These are phyloP conservation scores for Fusarium dlaminii DNA, from an alignment of 2,329 filamentous ascomycete genomes.

Conservation along the genomic window DNA sequence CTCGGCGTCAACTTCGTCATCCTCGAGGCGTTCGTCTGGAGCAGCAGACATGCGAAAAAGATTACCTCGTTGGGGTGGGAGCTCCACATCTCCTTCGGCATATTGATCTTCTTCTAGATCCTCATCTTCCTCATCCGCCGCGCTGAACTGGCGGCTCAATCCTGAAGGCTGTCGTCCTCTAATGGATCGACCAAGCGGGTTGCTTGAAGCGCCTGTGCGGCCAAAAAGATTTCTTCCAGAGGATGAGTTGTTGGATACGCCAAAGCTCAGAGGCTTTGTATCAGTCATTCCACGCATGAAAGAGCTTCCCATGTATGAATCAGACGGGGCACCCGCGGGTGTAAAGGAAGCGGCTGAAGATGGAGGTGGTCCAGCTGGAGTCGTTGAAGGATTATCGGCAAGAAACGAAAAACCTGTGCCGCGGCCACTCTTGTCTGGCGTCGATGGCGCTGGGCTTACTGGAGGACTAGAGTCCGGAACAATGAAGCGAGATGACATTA, in stretches of 20 bases:
- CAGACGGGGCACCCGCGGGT: slow-evolving; percentile 64
- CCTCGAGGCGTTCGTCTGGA: slow-evolving; percentile 29
- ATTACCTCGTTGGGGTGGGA: slow-evolving; percentile 45
- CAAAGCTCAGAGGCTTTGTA: slow-evolving; percentile 53
- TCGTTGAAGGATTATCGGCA: slow-evolving; percentile 60
- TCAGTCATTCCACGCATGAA: slow-evolving; percentile 56
- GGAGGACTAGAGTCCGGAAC: slow-evolving; percentile 56
- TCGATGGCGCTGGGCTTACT: slow-evolving; percentile 57
- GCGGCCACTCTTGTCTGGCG: slow-evolving; percentile 55
- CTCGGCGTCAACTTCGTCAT: slow-evolving; percentile 47
- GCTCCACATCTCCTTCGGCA: slow-evolving; percentile 48
- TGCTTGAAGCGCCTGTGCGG: slow-evolving; percentile 49
- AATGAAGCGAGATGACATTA: slow-evolving; percentile 54
- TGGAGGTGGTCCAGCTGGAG: slow-evolving; percentile 62
- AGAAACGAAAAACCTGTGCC: slow-evolving; percentile 51
- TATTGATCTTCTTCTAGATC: slow-evolving; percentile 46
- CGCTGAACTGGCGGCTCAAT: slow-evolving; percentile 56
- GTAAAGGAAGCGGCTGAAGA: slow-evolving; percentile 65
- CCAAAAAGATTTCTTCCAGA: slow-evolving; percentile 52
- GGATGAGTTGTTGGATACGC: slow-evolving; percentile 37
- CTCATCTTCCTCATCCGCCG: slow-evolving; percentile 45
- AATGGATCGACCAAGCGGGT: slow-evolving; percentile 60
- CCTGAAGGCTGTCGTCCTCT: slow-evolving; percentile 58
- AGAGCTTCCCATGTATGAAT: slow-evolving; percentile 64
- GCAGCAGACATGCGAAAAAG: slow-evolving; percentile 45